Base-by-base conservation (phyloP, 2,329 filamentous ascomycete species). In the Fusarium praegraminearum region DNA sequence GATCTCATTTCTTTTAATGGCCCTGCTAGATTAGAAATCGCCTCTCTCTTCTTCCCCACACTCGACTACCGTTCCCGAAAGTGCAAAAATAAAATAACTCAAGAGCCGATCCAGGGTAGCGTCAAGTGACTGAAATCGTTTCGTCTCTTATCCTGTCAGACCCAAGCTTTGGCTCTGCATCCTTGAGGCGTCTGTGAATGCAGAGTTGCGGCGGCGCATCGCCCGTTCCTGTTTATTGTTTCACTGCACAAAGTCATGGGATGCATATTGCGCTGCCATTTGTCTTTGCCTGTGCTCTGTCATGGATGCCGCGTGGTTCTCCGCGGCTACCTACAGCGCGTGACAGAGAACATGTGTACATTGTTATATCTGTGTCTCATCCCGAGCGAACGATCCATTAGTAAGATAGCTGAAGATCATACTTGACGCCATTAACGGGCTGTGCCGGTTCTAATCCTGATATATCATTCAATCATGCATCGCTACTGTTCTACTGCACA, bases 241-340 rank as follows among this genome's bases (percentile, higher is more conserved):
- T n/a, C 41, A 65, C 41, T 47, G 22, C 26, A 32, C 54, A 16
- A 26, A 35, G 26, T 45, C 45, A 49, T 35, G 22, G 22, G 35
- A 53, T 53, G 18, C 8, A n/a, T 26, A 36, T 18, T 16, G 16
- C 18, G 10, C 10, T 43, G 9, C 46, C 15, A 47, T 53, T 49
- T 33, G 22, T 43, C 46, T 36, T 61, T 44, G n/a, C n/a, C 30
- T 30, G 18, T 54, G 16, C 28, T n/a, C 13, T 22, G 6, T 22
- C 62, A n/a, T 49, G 61, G 26, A 47, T 40, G 35, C n/a, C 54
- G 61, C 47, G 47, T 65, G 62, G 54, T 54, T 44, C 18, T 22
- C 15, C 35, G 22, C 43, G 43, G 47, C 26, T 55, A n/a, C 45
- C 36, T 60, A 41, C 32, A 58, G 26, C 28, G 20, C 36, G 35